These are phyloP conservation scores for Candida qinlingensis DNA, from an alignment of 805 yeast genomes.

Conservation along the genomic window DNA sequence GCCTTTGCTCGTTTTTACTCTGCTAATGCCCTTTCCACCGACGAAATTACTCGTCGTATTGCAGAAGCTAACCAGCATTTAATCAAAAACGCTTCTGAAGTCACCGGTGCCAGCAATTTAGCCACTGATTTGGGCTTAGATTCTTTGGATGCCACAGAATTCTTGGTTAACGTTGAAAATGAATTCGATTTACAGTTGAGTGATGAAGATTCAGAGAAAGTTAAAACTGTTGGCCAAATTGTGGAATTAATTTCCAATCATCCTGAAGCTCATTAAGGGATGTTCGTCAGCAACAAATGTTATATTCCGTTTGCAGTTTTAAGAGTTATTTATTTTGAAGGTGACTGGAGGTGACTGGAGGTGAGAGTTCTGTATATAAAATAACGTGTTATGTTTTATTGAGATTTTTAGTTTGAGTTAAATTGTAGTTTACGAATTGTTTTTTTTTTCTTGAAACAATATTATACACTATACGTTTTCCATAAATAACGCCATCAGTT, in stretches of 20 bases:
- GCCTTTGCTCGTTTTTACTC: conserved; percentile 41
- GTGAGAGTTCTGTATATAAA: too few relatives aligned
- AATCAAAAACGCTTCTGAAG: conserved; percentile 48
- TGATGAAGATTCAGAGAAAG: conserved; percentile 88
- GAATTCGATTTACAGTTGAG: conserved; percentile 81
- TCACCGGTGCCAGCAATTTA: conserved; percentile 34
- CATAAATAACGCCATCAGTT: too few relatives aligned
- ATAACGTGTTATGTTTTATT: too few relatives aligned
- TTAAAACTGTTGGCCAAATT: conserved; percentile 91
- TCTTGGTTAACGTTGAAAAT: conserved; percentile 93
- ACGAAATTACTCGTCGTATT: conserved; percentile 79
- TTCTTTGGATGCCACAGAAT: conserved; percentile 92
- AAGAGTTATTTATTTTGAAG: too few relatives aligned
- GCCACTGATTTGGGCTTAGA: conserved; percentile 75
- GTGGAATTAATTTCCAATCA: conserved; percentile 77
- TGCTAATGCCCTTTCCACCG: conserved; percentile 62
- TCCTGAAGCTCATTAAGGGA: conserved; percentile 35
- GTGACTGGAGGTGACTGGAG: too few relatives aligned
- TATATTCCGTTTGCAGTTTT: too few relatives aligned
- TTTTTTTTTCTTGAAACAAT: too few relatives aligned
- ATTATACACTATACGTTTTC: too few relatives aligned
- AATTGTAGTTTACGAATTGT: too few relatives aligned
- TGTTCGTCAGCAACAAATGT: too few relatives aligned
- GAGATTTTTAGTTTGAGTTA: too few relatives aligned
- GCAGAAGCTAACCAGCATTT: conserved; percentile 68